phyloP scores from a whole-genome alignment of 2,329 filamentous ascomycete genomes.

The Ophiognomonia clavigignenti-juglandacearum region DNA sequence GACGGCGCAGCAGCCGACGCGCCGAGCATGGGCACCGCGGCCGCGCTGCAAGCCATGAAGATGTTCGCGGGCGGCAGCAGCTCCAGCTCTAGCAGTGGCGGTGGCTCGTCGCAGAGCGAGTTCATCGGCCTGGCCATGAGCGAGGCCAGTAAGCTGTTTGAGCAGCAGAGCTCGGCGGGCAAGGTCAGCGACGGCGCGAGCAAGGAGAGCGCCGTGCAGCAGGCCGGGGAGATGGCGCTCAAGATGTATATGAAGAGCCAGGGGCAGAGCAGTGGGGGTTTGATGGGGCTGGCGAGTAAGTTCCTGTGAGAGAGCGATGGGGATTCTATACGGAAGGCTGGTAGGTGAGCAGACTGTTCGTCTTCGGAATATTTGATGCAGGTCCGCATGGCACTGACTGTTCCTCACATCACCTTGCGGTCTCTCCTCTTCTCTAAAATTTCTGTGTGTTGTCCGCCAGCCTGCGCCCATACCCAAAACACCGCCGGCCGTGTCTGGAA shows the following conservation, averaged over 20 bases:
- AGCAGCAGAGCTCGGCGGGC: slow-evolving; percentile 50
- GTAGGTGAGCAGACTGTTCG: no score
- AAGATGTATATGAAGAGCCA: slow-evolving; percentile 88
- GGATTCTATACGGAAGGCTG: no score
- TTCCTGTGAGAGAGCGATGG: slow-evolving; percentile 33
- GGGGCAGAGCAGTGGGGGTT: slow-evolving; percentile 37
- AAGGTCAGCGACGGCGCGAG: slow-evolving; percentile 53
- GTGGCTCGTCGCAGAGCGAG: slow-evolving; percentile 58
- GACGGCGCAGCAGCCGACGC: slow-evolving; percentile 42
- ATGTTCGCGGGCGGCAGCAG: slow-evolving; percentile 60
- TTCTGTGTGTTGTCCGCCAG: no score
- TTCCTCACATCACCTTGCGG: no score
- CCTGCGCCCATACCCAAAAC: no score
- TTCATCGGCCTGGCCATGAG: slow-evolving; percentile 85
- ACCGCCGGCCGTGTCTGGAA: no score
- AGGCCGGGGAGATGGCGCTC: slow-evolving; percentile 79
- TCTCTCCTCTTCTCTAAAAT: no score
- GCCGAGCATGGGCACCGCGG: slow-evolving; percentile 61
- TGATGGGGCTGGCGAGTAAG: slow-evolving; percentile 43
- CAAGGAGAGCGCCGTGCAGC: slow-evolving; percentile 76
- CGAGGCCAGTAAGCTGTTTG: slow-evolving; percentile 74
- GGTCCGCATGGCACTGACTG: no score
- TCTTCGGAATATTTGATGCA: no score
- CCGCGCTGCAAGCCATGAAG: slow-evolving; percentile 77
- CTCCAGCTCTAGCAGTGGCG: slow-evolving; percentile 24